phyloP scores from a whole-genome alignment of 2,329 filamentous ascomycete species.

The Apiospora aurea region DNA sequence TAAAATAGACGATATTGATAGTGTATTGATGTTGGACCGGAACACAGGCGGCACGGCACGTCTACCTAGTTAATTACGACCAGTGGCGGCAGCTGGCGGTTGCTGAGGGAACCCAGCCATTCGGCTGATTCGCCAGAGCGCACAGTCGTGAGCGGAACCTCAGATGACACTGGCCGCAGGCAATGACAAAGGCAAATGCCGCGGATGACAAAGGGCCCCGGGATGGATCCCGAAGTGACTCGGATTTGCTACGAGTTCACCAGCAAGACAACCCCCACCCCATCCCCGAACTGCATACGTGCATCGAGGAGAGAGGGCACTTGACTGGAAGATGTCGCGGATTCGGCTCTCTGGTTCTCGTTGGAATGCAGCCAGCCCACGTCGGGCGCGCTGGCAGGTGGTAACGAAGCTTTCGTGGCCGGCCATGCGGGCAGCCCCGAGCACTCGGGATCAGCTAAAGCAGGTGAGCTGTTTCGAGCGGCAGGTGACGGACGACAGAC shows the following conservation, averaged over 20 bases:
- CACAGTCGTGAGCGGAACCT: neutral
- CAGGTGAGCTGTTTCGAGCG: constrained; percentile 1
- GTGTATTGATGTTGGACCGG: neutral
- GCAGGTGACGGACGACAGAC: constrained; percentile 3
- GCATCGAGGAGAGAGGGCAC: too few relatives aligned
- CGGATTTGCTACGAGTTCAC: neutral
- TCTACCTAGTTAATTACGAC: neutral
- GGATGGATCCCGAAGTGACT: neutral
- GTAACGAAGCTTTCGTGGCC: neutral
- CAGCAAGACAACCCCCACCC: neutral
- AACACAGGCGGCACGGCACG: neutral
- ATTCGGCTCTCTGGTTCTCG: neutral
- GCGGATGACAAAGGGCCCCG: neutral
- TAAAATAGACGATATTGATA: neutral
- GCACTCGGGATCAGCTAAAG: neutral
- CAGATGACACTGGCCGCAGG: neutral
- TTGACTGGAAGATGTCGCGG: neutral
- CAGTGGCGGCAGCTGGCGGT: neutral
- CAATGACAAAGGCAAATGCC: neutral
- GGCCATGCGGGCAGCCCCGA: neutral
- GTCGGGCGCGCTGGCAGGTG: neutral
- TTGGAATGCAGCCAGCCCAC: neutral
- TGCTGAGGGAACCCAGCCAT: constrained; percentile 10
- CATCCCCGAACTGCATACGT: too few relatives aligned
- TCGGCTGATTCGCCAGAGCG: constrained; percentile 13